Conservation (phyloP, 148 eudicot species). For the Euryodendron excelsum region DNA sequence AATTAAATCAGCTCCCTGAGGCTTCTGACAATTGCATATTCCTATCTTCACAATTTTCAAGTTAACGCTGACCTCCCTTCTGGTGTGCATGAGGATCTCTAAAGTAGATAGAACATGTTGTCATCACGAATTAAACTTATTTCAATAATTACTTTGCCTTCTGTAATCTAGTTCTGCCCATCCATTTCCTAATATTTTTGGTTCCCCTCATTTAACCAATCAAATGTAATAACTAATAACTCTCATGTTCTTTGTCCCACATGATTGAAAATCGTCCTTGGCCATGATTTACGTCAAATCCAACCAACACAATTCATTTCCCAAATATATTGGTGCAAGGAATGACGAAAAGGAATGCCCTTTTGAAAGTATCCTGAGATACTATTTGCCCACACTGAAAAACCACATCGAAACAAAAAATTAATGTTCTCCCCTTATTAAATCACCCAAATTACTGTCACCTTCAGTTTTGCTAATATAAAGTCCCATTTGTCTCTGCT, state of each 20-base stretch:
- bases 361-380: background rate
- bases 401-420: background rate
- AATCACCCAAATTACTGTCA: background rate
- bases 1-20: background rate
- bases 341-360: background rate
- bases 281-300: background rate
- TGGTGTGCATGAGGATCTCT: background rate
- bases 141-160: background rate
- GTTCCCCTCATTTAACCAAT: background rate
- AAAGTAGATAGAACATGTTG: background rate
- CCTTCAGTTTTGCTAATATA: background rate
- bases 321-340: background rate
- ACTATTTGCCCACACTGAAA: background rate
- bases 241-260: background rate
- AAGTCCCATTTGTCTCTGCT: background rate
- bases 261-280: background rate
- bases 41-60: slow-evolving; percentile 1
- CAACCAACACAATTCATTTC: background rate
- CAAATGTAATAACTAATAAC: background rate
- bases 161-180: background rate
- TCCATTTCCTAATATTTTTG: background rate
- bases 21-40: background rate
- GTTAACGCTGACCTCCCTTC: slow-evolving; percentile 1
- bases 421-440: no score
- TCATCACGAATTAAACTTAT: background rate